phyloP scores from a whole-genome alignment of 495 filamentous ascomycete species.

The Lasiosphaeria hispida region DNA sequence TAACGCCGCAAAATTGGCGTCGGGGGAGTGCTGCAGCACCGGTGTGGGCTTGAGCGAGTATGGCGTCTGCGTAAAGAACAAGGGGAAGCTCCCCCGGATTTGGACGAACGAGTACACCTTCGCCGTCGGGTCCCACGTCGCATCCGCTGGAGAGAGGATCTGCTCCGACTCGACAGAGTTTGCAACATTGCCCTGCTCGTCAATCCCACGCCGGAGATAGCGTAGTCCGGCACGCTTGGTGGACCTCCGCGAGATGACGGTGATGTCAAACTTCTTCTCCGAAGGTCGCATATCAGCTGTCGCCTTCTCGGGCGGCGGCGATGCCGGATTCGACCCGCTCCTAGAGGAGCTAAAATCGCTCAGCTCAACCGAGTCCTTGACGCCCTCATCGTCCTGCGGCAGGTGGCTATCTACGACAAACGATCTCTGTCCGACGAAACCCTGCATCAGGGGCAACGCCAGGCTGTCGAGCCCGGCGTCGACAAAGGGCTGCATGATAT shows the following conservation, averaged over 20 bases:
- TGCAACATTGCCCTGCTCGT: constrained; percentile 83
- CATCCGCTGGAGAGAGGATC: constrained; percentile 64
- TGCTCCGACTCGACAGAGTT: constrained; percentile 94
- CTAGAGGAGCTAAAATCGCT: constrained; percentile 26
- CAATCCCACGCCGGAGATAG: constrained; percentile 87
- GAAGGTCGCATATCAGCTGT: constrained; percentile 32
- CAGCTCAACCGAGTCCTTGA: constrained; percentile 43
- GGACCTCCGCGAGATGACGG: constrained; percentile 82
- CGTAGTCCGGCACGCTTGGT: constrained; percentile 80
- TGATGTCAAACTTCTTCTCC: constrained; percentile 65
- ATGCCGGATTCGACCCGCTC: constrained; percentile 13
- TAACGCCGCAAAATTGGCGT: constrained; percentile 75
- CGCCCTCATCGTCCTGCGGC: constrained; percentile 41
- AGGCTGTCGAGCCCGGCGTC: constrained; percentile 62
- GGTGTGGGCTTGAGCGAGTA: constrained; percentile 90
- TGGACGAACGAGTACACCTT: constrained; percentile 82
- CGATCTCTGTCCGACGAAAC: constrained; percentile 84
- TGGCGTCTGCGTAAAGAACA: constrained; percentile 91
- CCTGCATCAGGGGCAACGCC: constrained; percentile 84
- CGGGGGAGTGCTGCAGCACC: constrained; percentile 69
- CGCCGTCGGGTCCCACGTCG: constrained; percentile 54
- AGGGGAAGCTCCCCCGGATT: constrained; percentile 79
- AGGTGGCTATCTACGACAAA: constrained; percentile 62
- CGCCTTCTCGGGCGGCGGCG: constrained; percentile 20
- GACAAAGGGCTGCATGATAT: constrained; percentile 72